Evolutionary conservation across 768 basidiomycete species (phyloP), one percentile per base, ranked within the genome.

Genomic region (Butyriboletus loyo): DNA sequence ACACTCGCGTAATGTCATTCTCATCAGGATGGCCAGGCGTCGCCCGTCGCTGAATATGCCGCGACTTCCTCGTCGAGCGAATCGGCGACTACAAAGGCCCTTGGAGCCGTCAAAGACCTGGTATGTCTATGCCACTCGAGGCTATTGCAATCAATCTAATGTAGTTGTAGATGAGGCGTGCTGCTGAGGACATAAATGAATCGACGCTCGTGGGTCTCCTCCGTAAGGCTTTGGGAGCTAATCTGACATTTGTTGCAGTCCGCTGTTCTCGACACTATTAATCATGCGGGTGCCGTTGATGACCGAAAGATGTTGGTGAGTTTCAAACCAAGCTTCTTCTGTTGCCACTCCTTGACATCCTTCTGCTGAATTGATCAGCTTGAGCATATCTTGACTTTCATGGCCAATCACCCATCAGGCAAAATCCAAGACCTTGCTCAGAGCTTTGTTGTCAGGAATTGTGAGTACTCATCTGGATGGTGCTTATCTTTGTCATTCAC

Each of bases 221-320:
- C 3, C 7, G 9, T 1, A 2, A 5, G n/a, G 19, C 15, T 15
- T 28, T 22, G 1, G 15, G 17, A 24, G 22, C 7, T 38, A 21
- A 22, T 32, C 27, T 15, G 2, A 50, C 19, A 13, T 40, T 7
- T 31, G 15, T 46, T 42, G 13, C 43, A 90, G 88, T 66, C 81
- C 6, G 74, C 85, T 4, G 68, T 82, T 8, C 67, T 87, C n/a
- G 87, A 92, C 62, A 67, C 74, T 2, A 61, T 90, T 37, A 73
- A 73, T 32, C 77, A 91, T 62, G 71, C 73, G 11, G 82, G 83
- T 45, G 73, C 80, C 8, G 72, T 91, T 21, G 87, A 93, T 68
- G 90, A 93, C 62, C 78, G 90, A 47, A 87, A 89, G 67, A 76
- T 89, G 66, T 69, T 86, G 41, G 90, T 89, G 47, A 47, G 85